These are phyloP conservation scores for Rhinocladiella mackenziei DNA, from an alignment of 2,329 filamentous ascomycete genomes.

Conservation along the genomic window DNA sequence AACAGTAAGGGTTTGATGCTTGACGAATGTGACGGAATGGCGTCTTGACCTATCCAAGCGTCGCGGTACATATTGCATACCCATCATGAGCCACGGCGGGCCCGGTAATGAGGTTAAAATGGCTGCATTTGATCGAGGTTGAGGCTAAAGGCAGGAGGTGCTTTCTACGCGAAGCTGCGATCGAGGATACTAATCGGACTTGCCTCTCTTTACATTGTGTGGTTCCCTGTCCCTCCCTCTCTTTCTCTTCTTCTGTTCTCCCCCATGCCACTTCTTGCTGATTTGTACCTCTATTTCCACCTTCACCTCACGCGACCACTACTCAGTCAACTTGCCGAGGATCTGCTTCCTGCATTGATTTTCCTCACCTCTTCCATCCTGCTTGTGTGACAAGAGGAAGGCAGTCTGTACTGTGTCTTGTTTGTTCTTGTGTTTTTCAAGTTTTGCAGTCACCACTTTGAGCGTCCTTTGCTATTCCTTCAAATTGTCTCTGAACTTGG, in stretches of 20 bases:
- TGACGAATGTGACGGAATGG: background rate
- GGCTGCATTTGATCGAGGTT: background rate
- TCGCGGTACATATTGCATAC: too few relatives aligned
- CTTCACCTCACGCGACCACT: conserved; percentile 8
- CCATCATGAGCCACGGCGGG: background rate
- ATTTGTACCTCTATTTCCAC: conserved; percentile 1
- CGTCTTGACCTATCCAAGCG: too few relatives aligned
- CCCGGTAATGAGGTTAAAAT: background rate
- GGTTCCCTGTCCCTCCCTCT: background rate
- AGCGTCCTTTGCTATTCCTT: conserved; percentile 13
- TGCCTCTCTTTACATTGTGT: too few relatives aligned
- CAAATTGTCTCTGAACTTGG: conserved; percentile 27
- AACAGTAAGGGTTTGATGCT: conserved; percentile 17
- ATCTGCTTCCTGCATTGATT: conserved; percentile 26
- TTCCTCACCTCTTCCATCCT: conserved; percentile 26
- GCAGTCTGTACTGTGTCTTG: conserved; percentile 10
- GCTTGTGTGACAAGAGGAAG: conserved; percentile 17
- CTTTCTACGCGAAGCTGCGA: too few relatives aligned
- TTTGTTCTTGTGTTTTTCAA: conserved; percentile 11
- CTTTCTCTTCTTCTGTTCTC: conserved; percentile 3
- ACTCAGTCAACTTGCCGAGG: conserved; percentile 18
- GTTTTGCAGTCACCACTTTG: conserved; percentile 5
- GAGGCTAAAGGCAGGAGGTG: background rate
- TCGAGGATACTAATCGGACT: too few relatives aligned
- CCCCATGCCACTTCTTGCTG: conserved; percentile 1